These are phyloP conservation scores for Podaxis mareebaensis DNA, from an alignment of 768 basidiomycete genomes.

Conservation along the genomic window DNA sequence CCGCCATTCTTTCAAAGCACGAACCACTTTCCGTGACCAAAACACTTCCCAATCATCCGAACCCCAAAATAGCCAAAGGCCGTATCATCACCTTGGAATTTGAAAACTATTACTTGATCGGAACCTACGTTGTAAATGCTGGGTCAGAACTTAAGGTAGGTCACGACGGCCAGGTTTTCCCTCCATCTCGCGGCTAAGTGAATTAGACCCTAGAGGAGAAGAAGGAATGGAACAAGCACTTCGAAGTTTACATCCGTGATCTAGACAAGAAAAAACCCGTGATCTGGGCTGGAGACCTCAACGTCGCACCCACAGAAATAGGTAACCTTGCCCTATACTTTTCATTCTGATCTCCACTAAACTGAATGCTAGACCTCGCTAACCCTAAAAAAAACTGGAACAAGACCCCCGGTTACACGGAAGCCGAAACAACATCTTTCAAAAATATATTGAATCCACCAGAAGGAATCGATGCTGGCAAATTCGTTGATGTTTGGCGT, in stretches of 20 bases:
- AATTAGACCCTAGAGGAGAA: slow-evolving; percentile 74
- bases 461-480: slow-evolving; percentile 35
- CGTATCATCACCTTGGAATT: slow-evolving; percentile 86
- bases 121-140: slow-evolving; percentile 86
- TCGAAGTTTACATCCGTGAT: slow-evolving; percentile 68
- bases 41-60: slow-evolving; percentile 75
- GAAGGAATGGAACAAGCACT: slow-evolving; percentile 78
- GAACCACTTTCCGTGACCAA: slow-evolving; percentile 67
- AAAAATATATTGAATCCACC: slow-evolving; percentile 63
- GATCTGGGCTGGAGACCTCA: slow-evolving; percentile 87
- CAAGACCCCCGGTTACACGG: slow-evolving; percentile 84
- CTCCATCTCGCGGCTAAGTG: slow-evolving; percentile 5
- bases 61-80: slow-evolving; percentile 64
- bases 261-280: slow-evolving; percentile 81
- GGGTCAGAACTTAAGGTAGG: slow-evolving; percentile 72
- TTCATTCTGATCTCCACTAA: not conserved
- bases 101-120: slow-evolving; percentile 63
- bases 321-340: slow-evolving; percentile 39
- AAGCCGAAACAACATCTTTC: slow-evolving; percentile 78
- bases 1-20: slow-evolving; percentile 76
- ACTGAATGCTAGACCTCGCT: slow-evolving; percentile 51
- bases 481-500: slow-evolving; percentile 83
- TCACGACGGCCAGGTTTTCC: not conserved
- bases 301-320: slow-evolving; percentile 77
- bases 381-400: slow-evolving; percentile 82